Evolutionary conservation across 2,329 filamentous ascomycete species (phyloP), one percentile per base, ranked within the genome.

Genomic region (Chaetoscypha palmicola): DNA sequence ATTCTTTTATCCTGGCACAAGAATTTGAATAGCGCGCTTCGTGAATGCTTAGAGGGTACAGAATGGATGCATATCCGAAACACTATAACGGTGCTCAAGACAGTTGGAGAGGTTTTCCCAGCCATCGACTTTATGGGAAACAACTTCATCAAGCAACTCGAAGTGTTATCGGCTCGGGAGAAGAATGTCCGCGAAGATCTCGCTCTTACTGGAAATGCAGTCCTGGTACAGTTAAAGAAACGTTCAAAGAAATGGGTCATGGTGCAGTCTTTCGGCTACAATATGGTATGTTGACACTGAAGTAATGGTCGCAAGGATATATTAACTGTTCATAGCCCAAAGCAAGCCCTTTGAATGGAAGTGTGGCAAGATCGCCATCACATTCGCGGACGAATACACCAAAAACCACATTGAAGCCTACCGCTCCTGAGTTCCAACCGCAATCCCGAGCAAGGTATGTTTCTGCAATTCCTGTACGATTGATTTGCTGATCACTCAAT

Each of bases 31-130:
- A 77, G 71, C 38, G 87, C 91, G 2, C 70, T 98, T 43, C 90
- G 89, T 61, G 76, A 76, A 28, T 96, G 91, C 61, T 73, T 98
- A 36, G 79, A 79, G 14, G 83, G 83, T 21, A 81, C 78, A 23
- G 91, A 97, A 65, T 98, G 92, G 77, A 96, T 96, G 84, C 90
- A 96, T 63, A 94, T 97, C 61, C 82, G 91, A 43, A 98, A 98
- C 62, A 88, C 89, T 34, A 94, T 97, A 54, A 92, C 85, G 46
- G 74, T 97, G 3, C 72, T 98, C 47, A 94, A 92, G 61, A 76
- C 79, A 9, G 74, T 95, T 37, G 76, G 87, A 19, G 80, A 88
- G 39, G 76, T 81, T 57, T 98, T 95, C 72, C 94, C 92, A 3
- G 83, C 82, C 12, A 79, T 97, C 46, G 88, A 94, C 59, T 92